Conservation (phyloP, 331 rosid genomes). For the Stylosanthes scabra region DNA sequence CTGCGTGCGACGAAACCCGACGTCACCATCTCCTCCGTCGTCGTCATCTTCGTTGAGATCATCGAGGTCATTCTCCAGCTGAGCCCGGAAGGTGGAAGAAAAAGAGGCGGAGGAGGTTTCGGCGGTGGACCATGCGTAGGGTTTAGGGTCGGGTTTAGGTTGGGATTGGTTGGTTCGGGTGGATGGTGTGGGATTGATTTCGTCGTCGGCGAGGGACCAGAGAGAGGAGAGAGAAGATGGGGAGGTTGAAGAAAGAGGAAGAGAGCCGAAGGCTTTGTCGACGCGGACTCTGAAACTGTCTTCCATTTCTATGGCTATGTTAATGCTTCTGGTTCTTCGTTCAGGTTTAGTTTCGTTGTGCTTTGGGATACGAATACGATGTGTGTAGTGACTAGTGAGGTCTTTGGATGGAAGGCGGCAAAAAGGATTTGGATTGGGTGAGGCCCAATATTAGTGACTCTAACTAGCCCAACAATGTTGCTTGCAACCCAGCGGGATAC, state of each 20-base stretch:
- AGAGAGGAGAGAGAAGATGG: constrained; percentile 37
- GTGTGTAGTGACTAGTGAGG: no score
- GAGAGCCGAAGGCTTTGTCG: constrained; percentile 47
- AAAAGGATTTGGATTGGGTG: no score
- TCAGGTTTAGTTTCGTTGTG: no score
- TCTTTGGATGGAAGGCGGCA: no score
- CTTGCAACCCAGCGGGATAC: no score
- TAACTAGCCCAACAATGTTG: no score
- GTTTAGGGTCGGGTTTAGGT: constrained; percentile 33
- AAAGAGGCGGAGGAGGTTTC: not conserved
- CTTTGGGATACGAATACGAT: no score
- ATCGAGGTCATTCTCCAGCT: constrained; percentile 57
- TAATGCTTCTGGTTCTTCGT: no score
- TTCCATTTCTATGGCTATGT: constrained; percentile 35
- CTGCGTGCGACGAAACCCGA: constrained; percentile 22
- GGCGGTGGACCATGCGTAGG: not conserved
- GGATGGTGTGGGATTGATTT: constrained; percentile 57
- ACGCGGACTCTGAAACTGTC: constrained; percentile 48
- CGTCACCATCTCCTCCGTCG: constrained; percentile 40
- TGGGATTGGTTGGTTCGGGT: constrained; percentile 41
- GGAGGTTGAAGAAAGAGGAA: constrained; percentile 35
- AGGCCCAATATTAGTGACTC: no score
- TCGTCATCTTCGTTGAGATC: constrained; percentile 54
- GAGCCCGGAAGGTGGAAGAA: constrained; percentile 32
- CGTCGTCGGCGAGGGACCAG: constrained; percentile 84